Evolutionary conservation across 352 stramenopile genomes (phyloP).

Genomic region (Pythium phragmiticola): DNA sequence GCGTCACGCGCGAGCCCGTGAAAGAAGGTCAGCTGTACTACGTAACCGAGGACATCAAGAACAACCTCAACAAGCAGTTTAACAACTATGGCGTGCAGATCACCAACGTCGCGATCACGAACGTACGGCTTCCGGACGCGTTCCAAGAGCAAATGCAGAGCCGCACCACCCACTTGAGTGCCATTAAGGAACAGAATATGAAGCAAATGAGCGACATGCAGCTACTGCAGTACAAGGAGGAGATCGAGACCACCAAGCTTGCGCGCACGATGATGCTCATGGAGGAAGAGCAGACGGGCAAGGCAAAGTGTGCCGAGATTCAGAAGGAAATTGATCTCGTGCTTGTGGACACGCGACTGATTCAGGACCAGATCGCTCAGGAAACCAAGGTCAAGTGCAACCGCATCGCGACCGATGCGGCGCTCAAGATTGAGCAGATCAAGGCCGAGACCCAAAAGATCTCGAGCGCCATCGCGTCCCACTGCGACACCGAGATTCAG

Average conservation of each 20-base stretch:
- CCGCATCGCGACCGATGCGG: slow-evolving; percentile 28
- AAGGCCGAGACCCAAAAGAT: slow-evolving; percentile 33
- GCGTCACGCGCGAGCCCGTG: slow-evolving; percentile 7
- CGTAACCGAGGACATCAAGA: slow-evolving; percentile 66
- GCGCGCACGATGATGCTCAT: slow-evolving; percentile 50
- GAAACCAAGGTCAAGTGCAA: slow-evolving; percentile 35
- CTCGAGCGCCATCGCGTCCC: slow-evolving; percentile 28
- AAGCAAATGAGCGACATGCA: slow-evolving; percentile 81
- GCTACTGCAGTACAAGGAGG: slow-evolving; percentile 55
- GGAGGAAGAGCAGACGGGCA: slow-evolving; percentile 64
- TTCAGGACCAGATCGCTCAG: slow-evolving; percentile 53
- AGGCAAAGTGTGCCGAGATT: slow-evolving; percentile 52
- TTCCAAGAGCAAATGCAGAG: slow-evolving; percentile 71
- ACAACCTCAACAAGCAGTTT: slow-evolving; percentile 67
- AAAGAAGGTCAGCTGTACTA: slow-evolving; percentile 37
- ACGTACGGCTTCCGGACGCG: slow-evolving; percentile 58
- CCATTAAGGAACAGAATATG: slow-evolving; percentile 77
- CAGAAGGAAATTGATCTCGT: slow-evolving; percentile 59
- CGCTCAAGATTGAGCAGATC: slow-evolving; percentile 32
- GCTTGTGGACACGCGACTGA: slow-evolving; percentile 40
- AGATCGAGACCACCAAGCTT: slow-evolving; percentile 54
- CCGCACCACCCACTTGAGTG: slow-evolving; percentile 62
- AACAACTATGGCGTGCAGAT: slow-evolving; percentile 69
- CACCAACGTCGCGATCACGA: slow-evolving; percentile 64
- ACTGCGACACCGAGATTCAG: slow-evolving; percentile 34